Evolutionary conservation across 768 basidiomycete species (phyloP).

Genomic region (Lentinula edodes): DNA sequence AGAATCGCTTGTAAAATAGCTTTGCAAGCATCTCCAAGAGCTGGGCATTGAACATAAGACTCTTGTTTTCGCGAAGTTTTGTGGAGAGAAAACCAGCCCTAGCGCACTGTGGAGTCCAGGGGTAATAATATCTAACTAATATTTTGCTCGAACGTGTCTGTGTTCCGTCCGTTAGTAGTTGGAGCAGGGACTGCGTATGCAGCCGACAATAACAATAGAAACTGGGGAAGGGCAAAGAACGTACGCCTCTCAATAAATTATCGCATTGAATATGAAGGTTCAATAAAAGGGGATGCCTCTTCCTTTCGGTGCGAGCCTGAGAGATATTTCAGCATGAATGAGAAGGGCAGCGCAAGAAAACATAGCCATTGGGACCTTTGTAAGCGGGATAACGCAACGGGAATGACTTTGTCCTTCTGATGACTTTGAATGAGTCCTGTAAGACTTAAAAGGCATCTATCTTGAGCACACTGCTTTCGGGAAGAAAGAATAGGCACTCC

Average conservation of each 20-base stretch:
- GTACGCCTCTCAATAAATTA: not conserved
- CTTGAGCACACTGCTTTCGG: not conserved
- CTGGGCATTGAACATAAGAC: not conserved
- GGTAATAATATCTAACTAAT: not conserved
- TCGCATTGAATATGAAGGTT: not conserved
- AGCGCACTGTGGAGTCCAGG: not conserved
- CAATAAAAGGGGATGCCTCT: not conserved
- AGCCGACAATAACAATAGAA: not conserved
- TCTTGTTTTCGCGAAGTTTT: not conserved
- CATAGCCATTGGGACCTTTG: not conserved
- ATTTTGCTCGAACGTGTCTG: not conserved
- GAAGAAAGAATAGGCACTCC: slow-evolving; percentile 1
- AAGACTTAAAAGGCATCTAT: not conserved
- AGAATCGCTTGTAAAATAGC: not conserved
- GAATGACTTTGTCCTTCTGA: not conserved
- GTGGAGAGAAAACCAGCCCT: not conserved
- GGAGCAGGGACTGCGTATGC: not conserved
- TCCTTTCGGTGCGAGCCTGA: not conserved
- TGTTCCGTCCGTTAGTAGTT: not conserved
- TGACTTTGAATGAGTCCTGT: not conserved
- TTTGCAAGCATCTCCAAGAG: not conserved
- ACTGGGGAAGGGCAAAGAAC: not conserved
- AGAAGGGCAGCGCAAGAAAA: not conserved
- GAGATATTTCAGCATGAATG: not conserved
- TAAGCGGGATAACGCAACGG: not conserved